phyloP scores from a whole-genome alignment of 1,284 basidiomycete genomes.

The Mixia osmundae region DNA sequence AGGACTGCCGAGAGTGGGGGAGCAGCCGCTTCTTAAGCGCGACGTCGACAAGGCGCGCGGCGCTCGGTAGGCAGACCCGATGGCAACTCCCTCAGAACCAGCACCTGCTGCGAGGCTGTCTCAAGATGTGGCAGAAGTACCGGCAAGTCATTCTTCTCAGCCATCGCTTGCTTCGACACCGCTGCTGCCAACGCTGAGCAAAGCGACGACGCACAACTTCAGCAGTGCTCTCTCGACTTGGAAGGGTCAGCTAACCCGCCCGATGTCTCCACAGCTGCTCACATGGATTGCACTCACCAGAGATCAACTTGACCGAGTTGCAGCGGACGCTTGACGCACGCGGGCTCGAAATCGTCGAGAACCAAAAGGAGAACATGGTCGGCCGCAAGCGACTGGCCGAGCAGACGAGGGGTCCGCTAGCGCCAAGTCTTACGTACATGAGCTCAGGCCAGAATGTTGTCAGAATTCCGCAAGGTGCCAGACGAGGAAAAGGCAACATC shows the following conservation, averaged over 20 bases:
- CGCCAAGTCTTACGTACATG: not conserved
- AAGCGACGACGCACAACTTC: slow-evolving; percentile 51
- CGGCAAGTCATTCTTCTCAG: too few species aligned
- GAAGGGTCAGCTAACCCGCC: slow-evolving; percentile 35
- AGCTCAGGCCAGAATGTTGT: not conserved
- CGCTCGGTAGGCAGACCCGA: too few species aligned
- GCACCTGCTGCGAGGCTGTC: too few species aligned
- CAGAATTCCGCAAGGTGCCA: slow-evolving; percentile 82
- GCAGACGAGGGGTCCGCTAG: slow-evolving; percentile 53
- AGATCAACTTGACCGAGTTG: slow-evolving; percentile 65
- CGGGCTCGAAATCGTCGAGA: slow-evolving; percentile 83
- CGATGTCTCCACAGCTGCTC: not conserved
- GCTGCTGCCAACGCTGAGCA: too few species aligned
- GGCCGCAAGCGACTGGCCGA: slow-evolving; percentile 82
- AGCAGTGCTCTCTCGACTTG: slow-evolving; percentile 62
- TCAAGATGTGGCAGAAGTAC: too few species aligned
- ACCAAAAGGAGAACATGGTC: slow-evolving; percentile 82
- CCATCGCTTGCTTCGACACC: too few species aligned
- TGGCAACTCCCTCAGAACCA: too few species aligned
- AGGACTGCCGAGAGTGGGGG: too few species aligned
- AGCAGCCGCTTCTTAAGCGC: too few species aligned
- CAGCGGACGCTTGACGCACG: slow-evolving; percentile 76
- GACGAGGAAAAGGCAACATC: slow-evolving; percentile 57
- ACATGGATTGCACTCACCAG: slow-evolving; percentile 26
- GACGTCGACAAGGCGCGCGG: too few species aligned